phyloP scores from a whole-genome alignment of 192 early-diverging fungal species.

The Coemansia sp. region DNA sequence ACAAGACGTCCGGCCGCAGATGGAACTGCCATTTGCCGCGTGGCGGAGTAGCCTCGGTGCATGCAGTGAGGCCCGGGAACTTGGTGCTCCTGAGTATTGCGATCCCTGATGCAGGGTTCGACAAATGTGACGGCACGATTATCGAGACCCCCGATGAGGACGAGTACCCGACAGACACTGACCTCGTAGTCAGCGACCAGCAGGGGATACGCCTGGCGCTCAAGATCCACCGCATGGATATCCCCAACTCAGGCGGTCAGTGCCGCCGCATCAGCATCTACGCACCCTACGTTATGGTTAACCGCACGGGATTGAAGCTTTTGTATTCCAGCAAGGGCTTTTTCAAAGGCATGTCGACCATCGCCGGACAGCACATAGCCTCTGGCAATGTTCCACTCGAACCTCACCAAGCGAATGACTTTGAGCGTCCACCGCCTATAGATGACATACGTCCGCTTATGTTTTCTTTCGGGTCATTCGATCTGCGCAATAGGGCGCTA shows the following conservation, averaged over 20 bases:
- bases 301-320: conserved; percentile 84
- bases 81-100: conserved; percentile 73
- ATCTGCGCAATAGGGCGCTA: conserved; percentile 79
- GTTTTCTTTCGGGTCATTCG: conserved; percentile 90
- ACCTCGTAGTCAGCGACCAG: conserved; percentile 65
- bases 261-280: conserved; percentile 84
- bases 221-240: conserved; percentile 63
- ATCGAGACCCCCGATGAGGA: conserved; percentile 80
- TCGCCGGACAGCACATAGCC: conserved; percentile 65
- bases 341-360: conserved; percentile 70
- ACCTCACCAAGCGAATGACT: conserved; percentile 21
- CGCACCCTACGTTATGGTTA: conserved; percentile 90
- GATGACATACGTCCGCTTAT: conserved; percentile 60
- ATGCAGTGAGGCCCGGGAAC: conserved; percentile 82
- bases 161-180: conserved; percentile 76
- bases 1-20: conserved; percentile 70
- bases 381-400: conserved; percentile 21
- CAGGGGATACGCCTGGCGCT: conserved; percentile 66
- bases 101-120: conserved; percentile 74
- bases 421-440: conserved; percentile 14
- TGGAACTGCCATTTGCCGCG: conserved; percentile 65
- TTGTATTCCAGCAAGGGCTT: conserved; percentile 78
- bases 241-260: conserved; percentile 65
- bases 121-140: conserved; percentile 77
- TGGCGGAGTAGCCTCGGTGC: conserved; percentile 73